Evolutionary conservation across 129 eudicot genomes (phyloP), one percentile per base, ranked within the genome.

Genomic region (Flaveria robusta): DNA sequence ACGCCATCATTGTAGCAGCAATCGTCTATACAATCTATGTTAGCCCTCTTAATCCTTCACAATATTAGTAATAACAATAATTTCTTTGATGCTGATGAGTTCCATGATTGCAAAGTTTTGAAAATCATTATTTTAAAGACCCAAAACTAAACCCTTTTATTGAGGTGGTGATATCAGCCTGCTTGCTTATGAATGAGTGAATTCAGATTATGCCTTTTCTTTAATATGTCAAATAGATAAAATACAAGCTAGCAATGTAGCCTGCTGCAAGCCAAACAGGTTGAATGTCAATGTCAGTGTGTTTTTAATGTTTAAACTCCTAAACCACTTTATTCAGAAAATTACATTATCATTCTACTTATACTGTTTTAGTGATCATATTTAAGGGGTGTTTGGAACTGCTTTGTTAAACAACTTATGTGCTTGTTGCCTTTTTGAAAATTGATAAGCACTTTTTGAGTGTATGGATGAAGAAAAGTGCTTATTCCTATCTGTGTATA

Each of bases 1-100:
- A 90, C 81, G 89, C 89, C 43, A 84, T 92, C 67, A 64, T 87
- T 52, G 87, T 90, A 63, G 92, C 81, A 34, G 86, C 94, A 63
- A 56, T 92, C 76, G 65, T 86, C 70, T 92, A 83, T 72, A 92
- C 95, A 22, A 82, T 92, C 39, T 81, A 77, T 75, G 98, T 92
- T 41, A 90, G 92, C 79, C 42, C 82, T 77, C 79, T 31, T 59
- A 46, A 72, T 71, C 79, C 70, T 51, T 69, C 9, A 62, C 43
- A 70, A 8, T 37, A 39, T 2, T 14, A 5, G 15, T 6, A 11
- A 16, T 46, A 20, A 22, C 29, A 29, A 11, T 70, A 7, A 16
- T 70, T 8, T 3, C 14, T 45, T 92, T 18, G 26, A 66, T 66
- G 18, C 49, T n/a, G 49, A 2, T 65, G 26, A 34, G 7, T 31